These are phyloP conservation scores for Arabis hirsuta DNA, from an alignment of 345 rosid genomes.

Conservation along the genomic window DNA sequence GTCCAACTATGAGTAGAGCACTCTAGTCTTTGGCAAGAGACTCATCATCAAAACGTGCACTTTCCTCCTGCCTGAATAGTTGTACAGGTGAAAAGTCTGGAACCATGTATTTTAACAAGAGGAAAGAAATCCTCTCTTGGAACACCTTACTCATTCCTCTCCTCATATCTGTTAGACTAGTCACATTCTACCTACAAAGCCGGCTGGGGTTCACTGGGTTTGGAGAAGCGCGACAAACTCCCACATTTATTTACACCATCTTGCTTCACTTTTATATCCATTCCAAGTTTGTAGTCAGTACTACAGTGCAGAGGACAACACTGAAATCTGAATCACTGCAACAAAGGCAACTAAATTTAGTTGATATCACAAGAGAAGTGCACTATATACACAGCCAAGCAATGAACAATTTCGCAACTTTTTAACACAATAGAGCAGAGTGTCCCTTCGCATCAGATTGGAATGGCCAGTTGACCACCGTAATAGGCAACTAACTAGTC, in stretches of 20 bases:
- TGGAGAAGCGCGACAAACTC: too few species aligned
- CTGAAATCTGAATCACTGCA: slow-evolving; percentile 9
- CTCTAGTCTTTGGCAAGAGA: slow-evolving; percentile 12
- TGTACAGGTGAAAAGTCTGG: neutral
- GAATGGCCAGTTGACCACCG: neutral
- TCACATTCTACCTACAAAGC: neutral
- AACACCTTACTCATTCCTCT: neutral
- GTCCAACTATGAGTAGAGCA: slow-evolving; percentile 22
- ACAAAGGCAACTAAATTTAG: slow-evolving; percentile 12
- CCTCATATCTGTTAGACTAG: slow-evolving; percentile 3
- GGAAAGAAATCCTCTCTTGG: neutral
- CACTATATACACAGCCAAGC: slow-evolving; percentile 25
- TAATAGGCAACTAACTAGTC: slow-evolving; percentile 23
- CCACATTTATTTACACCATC: slow-evolving; percentile 26
- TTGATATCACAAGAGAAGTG: slow-evolving; percentile 7
- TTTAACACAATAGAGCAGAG: slow-evolving; percentile 9
- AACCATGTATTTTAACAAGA: slow-evolving; percentile 4
- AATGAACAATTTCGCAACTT: neutral
- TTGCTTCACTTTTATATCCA: slow-evolving; percentile 11
- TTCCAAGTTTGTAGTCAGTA: slow-evolving; percentile 7
- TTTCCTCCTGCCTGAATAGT: neutral
- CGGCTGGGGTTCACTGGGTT: too few species aligned
- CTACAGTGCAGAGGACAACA: slow-evolving; percentile 5
- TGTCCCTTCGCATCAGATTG: slow-evolving; percentile 6
- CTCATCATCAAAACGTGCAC: slow-evolving; percentile 15